These are phyloP conservation scores for Diaporthe longicolla DNA, from an alignment of 2,329 filamentous ascomycete genomes.

Conservation along the genomic window DNA sequence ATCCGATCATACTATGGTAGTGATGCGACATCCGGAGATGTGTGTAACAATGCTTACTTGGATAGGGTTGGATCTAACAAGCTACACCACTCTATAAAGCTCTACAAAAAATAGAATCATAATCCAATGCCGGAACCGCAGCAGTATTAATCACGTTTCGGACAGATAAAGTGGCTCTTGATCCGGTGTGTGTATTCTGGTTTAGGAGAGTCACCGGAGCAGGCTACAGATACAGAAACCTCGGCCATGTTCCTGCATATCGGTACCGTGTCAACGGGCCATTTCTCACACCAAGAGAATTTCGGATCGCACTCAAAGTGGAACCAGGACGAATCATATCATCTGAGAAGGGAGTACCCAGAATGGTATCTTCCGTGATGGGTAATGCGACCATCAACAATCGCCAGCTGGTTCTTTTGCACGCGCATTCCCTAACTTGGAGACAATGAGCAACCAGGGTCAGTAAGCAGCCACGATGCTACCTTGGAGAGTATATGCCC, in stretches of 20 bases:
- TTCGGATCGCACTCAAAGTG: not conserved
- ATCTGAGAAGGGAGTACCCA: not conserved
- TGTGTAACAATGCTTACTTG: not conserved
- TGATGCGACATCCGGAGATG: not conserved
- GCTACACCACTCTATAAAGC: not conserved
- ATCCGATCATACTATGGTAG: too few relatives aligned
- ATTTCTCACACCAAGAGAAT: constrained; percentile 2
- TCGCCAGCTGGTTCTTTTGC: too few relatives aligned
- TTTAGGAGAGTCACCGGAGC: not conserved
- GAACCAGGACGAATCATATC: not conserved
- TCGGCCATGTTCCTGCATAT: not conserved
- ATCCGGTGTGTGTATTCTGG: not conserved
- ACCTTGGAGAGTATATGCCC: not conserved
- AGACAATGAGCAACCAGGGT: not conserved
- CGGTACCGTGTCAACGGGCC: constrained; percentile 5
- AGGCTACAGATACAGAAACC: not conserved
- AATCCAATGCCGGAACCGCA: not conserved
- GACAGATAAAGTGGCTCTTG: not conserved
- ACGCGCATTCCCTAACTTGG: too few relatives aligned
- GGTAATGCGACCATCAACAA: not conserved
- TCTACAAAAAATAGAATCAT: too few relatives aligned
- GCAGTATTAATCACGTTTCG: not conserved
- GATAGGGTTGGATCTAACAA: not conserved
- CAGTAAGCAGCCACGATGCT: not conserved
- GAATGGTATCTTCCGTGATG: not conserved